These are phyloP conservation scores for Acanthamoeba castellanii DNA, from an alignment of 208 protist species.

Conservation along the genomic window DNA sequence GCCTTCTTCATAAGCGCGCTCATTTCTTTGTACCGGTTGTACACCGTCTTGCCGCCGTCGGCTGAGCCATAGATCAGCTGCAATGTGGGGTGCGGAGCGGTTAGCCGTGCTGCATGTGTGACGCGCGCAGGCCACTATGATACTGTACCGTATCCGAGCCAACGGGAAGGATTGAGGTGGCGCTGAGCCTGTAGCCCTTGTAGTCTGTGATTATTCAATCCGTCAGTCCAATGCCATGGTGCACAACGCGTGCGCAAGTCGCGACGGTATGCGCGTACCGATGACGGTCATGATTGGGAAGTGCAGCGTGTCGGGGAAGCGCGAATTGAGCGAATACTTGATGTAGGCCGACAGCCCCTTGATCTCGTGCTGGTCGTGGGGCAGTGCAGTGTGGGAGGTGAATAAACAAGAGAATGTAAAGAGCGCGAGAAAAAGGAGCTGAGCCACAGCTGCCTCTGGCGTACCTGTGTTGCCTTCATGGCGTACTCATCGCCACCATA, in stretches of 20 bases:
- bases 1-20: slow-evolving; percentile 62
- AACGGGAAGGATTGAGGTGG: slow-evolving; percentile 31
- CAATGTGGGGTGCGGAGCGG: not conserved
- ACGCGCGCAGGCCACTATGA: not conserved
- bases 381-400: not conserved
- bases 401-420: too few relatives aligned
- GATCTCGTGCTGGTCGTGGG: slow-evolving; percentile 36
- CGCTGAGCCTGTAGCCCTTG: slow-evolving; percentile 62
- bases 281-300: slow-evolving; percentile 62
- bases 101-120: too few relatives aligned
- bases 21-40: slow-evolving; percentile 42
- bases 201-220: not conserved
- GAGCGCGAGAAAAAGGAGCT: not conserved
- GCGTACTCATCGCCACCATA: slow-evolving; percentile 56
- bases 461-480: slow-evolving; percentile 52
- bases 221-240: not conserved
- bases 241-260: not conserved
- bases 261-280: not conserved
- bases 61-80: slow-evolving; percentile 55
- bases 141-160: not conserved
- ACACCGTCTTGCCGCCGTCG: not conserved
- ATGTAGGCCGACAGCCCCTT: slow-evolving; percentile 57
- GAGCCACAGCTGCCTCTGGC: too few relatives aligned
- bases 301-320: not conserved
- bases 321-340: slow-evolving; percentile 44